Percentiles rank a stretch among this genome's conserved stretches.
These are phyloP conservation scores for Singerocomus rubriflavus DNA, from an alignment of 1,284 basidiomycete species.

Conservation along the genomic window DNA sequence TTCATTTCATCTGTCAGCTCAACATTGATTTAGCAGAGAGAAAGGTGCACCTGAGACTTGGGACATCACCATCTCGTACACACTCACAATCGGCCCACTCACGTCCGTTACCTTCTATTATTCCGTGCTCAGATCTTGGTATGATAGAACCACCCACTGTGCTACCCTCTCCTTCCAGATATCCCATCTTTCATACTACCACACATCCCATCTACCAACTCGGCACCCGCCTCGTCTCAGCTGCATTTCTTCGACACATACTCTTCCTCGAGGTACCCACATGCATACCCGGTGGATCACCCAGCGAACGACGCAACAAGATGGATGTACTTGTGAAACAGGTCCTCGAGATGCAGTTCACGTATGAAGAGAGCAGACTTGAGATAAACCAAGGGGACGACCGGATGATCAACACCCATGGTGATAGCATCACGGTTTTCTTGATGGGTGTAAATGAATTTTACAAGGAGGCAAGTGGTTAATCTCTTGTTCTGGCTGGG, in stretches of 20 bases:
- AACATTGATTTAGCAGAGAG: neutral
- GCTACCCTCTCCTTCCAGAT: constrained; percentile 21
- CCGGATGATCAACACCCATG: neutral
- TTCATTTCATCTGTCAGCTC: too few species aligned
- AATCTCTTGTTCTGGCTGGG: neutral
- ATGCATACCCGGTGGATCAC: constrained; percentile 5
- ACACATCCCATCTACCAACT: constrained; percentile 35
- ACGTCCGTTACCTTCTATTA: constrained; percentile 16
- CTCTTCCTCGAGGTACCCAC: constrained; percentile 37
- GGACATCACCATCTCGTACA: constrained; percentile 19
- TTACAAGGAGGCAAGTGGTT: constrained; percentile 68
- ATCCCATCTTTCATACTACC: constrained; percentile 21
- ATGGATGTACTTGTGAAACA: constrained; percentile 21
- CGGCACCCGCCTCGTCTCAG: constrained; percentile 70
- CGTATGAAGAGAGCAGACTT: constrained; percentile 20
- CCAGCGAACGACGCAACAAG: constrained; percentile 33
- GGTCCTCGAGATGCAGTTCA: constrained; percentile 21
- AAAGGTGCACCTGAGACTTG: neutral
- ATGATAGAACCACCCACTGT: constrained; percentile 2
- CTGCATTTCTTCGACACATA: constrained; percentile 32
- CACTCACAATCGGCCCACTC: constrained; percentile 18
- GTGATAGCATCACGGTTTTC: constrained; percentile 59
- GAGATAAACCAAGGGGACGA: constrained; percentile 25
- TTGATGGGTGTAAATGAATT: constrained; percentile 81
- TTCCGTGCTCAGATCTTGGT: constrained; percentile 11